These are phyloP conservation scores for Phylloporus arenicola DNA, from an alignment of 768 basidiomycete species.

Conservation along the genomic window DNA sequence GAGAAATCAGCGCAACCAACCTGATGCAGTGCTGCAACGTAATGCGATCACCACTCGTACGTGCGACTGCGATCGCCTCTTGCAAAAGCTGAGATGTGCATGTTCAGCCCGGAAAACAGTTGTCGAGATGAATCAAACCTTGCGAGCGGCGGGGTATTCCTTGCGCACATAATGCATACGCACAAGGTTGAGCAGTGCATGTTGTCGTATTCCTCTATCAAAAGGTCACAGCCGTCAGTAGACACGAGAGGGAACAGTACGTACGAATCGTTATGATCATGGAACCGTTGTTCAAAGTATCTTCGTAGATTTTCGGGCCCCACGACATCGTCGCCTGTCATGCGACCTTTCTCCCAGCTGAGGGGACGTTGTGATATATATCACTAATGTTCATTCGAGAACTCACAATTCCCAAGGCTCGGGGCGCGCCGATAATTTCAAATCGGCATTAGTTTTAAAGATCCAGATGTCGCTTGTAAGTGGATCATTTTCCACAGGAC, in stretches of 20 bases:
- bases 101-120: slow-evolving; percentile 1
- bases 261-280: slow-evolving; percentile 75
- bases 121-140: slow-evolving; percentile 37
- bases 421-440: slow-evolving; percentile 58
- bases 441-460: slow-evolving; percentile 61
- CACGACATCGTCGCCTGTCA: slow-evolving; percentile 61
- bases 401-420: slow-evolving; percentile 57
- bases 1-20: slow-evolving; percentile 32
- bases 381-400: neutral
- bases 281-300: slow-evolving; percentile 85
- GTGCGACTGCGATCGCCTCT: slow-evolving; percentile 75
- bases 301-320: slow-evolving; percentile 68
- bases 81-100: slow-evolving; percentile 47
- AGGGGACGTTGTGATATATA: neutral
- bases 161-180: slow-evolving; percentile 70
- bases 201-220: slow-evolving; percentile 68
- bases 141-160: slow-evolving; percentile 63
- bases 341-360: slow-evolving; percentile 66
- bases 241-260: slow-evolving; percentile 23
- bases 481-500: slow-evolving; percentile 45
- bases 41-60: slow-evolving; percentile 63
- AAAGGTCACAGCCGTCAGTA: neutral
- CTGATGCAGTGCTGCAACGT: slow-evolving; percentile 78
- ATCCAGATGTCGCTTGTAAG: slow-evolving; percentile 46
- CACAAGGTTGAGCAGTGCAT: slow-evolving; percentile 71